Conservation (phyloP, 148 eudicot species). For the Fallopia convolvulus region DNA sequence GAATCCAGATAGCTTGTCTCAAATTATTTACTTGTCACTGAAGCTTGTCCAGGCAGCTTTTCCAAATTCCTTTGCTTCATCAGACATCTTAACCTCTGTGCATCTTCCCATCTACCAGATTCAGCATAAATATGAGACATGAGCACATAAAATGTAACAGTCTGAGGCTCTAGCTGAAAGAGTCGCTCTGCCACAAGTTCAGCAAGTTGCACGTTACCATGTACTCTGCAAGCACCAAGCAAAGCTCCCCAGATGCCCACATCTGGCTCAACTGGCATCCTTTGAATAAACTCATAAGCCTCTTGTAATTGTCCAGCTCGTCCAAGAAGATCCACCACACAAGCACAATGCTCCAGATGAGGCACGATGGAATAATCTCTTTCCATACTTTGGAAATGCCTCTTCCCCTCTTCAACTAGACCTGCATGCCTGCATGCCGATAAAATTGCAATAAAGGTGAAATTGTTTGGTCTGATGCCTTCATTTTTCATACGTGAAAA, state of each 20-base stretch:
- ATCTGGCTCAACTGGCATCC: constrained; percentile 29
- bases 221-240: constrained; percentile 23
- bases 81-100: not conserved
- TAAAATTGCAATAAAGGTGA: constrained; percentile 1
- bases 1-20: not conserved
- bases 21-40: not conserved
- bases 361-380: constrained; percentile 2
- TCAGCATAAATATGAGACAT: constrained; percentile 12
- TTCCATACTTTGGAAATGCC: not conserved
- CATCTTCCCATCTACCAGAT: constrained; percentile 12
- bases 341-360: constrained; percentile 28
- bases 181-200: not conserved
- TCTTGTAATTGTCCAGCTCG: constrained; percentile 30
- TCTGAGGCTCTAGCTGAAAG: constrained; percentile 8
- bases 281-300: constrained; percentile 30
- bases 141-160: constrained; percentile 7
- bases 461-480: constrained; percentile 6
- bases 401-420: constrained; percentile 12
- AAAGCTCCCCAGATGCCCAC: constrained; percentile 34
- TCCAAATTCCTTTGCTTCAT: constrained; percentile 10
- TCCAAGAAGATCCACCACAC: constrained; percentile 37
- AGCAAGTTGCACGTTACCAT: constrained; percentile 19
- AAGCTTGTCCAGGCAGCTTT: not conserved
- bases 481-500: not conserved
- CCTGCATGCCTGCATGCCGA: constrained; percentile 12